These are phyloP conservation scores for Debaryomyces udenii DNA, from an alignment of 1,139 yeast species.

Conservation along the genomic window DNA sequence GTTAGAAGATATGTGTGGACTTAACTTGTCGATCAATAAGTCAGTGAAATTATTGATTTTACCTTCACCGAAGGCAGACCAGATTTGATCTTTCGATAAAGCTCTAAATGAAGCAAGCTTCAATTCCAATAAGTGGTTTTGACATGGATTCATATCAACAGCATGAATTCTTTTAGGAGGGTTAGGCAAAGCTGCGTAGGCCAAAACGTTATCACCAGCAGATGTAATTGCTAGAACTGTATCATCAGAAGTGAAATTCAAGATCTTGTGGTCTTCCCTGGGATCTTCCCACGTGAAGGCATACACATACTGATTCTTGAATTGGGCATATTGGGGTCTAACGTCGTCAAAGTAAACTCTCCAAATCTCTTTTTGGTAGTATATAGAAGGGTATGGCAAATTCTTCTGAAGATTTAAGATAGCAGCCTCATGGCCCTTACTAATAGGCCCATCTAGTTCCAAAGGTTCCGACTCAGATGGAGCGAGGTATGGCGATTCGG, in stretches of 20 bases:
- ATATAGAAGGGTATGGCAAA: conserved; percentile 76
- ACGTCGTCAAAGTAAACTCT: conserved; percentile 78
- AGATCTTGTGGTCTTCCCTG: conserved; percentile 70
- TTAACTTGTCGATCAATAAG: conserved; percentile 53
- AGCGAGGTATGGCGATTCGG: conserved; percentile 79
- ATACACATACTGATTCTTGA: conserved; percentile 76
- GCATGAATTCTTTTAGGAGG: conserved; percentile 82
- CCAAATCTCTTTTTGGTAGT: conserved; percentile 76
- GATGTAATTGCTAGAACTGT: conserved; percentile 82
- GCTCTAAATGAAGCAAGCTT: conserved; percentile 71
- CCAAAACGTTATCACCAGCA: conserved; percentile 80
- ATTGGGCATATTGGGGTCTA: conserved; percentile 68
- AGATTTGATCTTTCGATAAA: conserved; percentile 60
- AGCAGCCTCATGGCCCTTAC: conserved; percentile 82
- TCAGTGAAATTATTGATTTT: conserved; percentile 53
- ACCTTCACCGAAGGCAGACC: conserved; percentile 81
- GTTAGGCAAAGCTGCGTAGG: conserved; percentile 69
- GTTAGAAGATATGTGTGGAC: conserved; percentile 75
- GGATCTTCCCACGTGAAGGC: conserved; percentile 95
- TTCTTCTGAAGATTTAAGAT: conserved; percentile 61
- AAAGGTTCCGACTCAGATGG: conserved; percentile 43
- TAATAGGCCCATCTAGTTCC: conserved; percentile 39
- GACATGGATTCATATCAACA: conserved; percentile 82
- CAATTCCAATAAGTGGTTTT: conserved; percentile 76
- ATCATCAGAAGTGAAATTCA: conserved; percentile 62